These are phyloP conservation scores for Pseudogymnoascus sp. DNA, from an alignment of 2,329 filamentous ascomycete species.

Conservation along the genomic window DNA sequence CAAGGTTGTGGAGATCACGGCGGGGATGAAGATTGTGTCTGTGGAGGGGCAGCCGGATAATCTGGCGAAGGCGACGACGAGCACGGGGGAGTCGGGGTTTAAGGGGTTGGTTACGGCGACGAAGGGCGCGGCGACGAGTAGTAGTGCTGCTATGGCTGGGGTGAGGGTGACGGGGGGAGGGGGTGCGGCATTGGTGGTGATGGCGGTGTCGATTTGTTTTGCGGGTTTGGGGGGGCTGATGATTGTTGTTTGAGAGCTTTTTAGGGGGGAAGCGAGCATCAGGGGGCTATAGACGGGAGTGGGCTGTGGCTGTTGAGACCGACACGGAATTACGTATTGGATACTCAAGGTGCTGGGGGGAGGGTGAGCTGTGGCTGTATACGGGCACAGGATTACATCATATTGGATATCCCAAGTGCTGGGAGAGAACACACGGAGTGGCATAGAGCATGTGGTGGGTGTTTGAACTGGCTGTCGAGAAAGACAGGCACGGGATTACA, in stretches of 20 bases:
- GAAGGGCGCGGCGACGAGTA: neutral
- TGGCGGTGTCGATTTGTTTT: neutral
- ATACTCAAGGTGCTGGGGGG: no score
- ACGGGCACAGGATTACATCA: neutral
- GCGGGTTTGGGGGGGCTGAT: neutral
- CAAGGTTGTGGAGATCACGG: conserved; percentile 38
- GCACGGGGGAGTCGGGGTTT: neutral
- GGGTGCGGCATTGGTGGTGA: neutral
- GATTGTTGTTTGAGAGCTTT: neutral
- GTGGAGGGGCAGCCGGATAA: neutral
- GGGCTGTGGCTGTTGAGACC: no score
- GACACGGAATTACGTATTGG: no score
- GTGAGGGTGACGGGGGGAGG: neutral
- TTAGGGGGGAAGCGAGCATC: neutral
- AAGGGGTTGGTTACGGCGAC: neutral
- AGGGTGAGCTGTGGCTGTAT: neutral
- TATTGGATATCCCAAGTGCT: neutral
- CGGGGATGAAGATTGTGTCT: neutral
- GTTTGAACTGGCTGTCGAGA: neutral
- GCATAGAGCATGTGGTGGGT: neutral
- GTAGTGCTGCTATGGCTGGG: neutral
- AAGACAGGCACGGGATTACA: neutral
- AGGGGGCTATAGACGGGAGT: neutral
- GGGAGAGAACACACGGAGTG: neutral
- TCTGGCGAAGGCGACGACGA: neutral